Base-by-base conservation (phyloP, 2,329 filamentous ascomycete genomes). In the Fusarium sp. region DNA sequence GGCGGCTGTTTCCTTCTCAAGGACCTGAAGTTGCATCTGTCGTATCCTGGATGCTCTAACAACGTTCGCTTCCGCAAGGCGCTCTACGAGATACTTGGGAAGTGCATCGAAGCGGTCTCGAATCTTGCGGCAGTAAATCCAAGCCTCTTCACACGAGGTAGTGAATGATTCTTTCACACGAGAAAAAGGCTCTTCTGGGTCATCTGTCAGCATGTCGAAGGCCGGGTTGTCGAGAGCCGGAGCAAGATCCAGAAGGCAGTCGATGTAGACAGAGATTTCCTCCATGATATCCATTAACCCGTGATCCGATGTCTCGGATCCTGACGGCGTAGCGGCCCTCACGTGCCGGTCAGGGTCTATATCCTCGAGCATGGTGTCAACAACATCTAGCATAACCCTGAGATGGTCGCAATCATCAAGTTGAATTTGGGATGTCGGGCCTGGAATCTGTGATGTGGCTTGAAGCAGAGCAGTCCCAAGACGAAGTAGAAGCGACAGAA, bases 51-150 rank as follows among this genome's bases (percentile, higher is more conserved):
- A 14, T 37, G 45, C 31, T 8, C 60, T n/a, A 18, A 6, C 7
- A 9, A 22, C 27, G 13, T 63, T 63, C 16, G 60, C 45, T 37
- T 52, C 33, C 0, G 43, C 60, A 6, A 63, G 45, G 2, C 60
- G 39, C 45, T 63, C 60, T 18, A 63, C 60, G 2, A 63, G 60
- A 54, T 52, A 63, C 13, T 14, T 54, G 6, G 60, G 60, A 2
- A 63, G 60, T 2, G 18, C 6, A 1, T 31, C 33, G 2, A 63
- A 63, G 7, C 45, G 18, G 8, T 63, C 45, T 20, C 45, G 29
- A 16, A 63, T 54, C 45, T 63, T 63, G 24, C 33, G 60, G 13
- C 60, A 63, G 35, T 52, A 63, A 5, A 63, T 39, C 60, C 41
- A 41, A 3, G 43, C 60, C 13, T 54, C 43, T 20, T 35, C 22